These are phyloP conservation scores for Euphorbia tirucalli DNA, from an alignment of 345 rosid genomes.

Conservation along the genomic window DNA sequence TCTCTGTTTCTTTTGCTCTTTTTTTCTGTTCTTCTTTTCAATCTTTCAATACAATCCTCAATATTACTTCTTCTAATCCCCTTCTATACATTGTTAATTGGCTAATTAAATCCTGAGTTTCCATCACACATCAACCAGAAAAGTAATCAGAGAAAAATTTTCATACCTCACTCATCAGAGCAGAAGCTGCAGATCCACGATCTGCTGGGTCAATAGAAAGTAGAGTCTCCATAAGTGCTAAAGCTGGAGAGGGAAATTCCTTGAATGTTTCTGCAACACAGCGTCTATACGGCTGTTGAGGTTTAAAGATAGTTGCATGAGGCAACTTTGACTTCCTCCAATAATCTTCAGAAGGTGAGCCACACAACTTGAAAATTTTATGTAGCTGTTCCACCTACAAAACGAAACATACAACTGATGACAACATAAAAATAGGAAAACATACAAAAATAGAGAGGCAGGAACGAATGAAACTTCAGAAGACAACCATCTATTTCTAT, in stretches of 20 bases:
- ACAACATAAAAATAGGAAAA: no score
- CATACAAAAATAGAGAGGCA: neutral
- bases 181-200: slow-evolving; percentile 83
- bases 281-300: slow-evolving; percentile 91
- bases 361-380: slow-evolving; percentile 97
- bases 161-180: slow-evolving; percentile 80
- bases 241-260: slow-evolving; percentile 85
- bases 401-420: slow-evolving; percentile 14
- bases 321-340: slow-evolving; percentile 97
- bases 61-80: no score
- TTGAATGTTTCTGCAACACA: slow-evolving; percentile 88
- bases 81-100: no score
- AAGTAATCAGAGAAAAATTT: neutral
- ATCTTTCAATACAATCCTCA: no score
- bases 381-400: slow-evolving; percentile 94
- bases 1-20: no score
- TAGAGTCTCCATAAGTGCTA: slow-evolving; percentile 79
- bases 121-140: no score
- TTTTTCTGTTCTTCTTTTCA: no score
- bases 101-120: no score
- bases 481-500: neutral
- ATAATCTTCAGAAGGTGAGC: slow-evolving; percentile 92
- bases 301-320: slow-evolving; percentile 96
- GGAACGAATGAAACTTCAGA: neutral
- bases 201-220: slow-evolving; percentile 87